phyloP scores from a whole-genome alignment of 257 asterid genomes.

The Perilla frutescens region DNA sequence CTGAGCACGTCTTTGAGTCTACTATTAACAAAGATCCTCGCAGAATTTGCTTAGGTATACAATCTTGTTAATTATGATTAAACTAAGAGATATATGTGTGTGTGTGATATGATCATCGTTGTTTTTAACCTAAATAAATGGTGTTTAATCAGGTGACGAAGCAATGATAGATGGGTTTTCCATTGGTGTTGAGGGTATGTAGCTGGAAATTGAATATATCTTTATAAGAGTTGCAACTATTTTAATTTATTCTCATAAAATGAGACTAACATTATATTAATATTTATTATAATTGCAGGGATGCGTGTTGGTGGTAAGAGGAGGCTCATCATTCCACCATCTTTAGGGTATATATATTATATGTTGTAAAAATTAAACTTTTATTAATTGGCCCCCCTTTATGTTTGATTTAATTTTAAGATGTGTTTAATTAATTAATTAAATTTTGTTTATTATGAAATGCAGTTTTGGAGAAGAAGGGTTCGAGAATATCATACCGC shows the following conservation, averaged over 20 bases:
- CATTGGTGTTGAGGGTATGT: constrained; percentile 50
- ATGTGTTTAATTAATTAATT: too few relatives aligned
- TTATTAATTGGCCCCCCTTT: too few relatives aligned
- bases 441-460: not conserved
- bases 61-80: too few relatives aligned
- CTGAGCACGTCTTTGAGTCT: too few relatives aligned
- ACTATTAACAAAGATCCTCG: too few relatives aligned
- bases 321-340: constrained; percentile 55
- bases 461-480: constrained; percentile 52
- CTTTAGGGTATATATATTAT: constrained; percentile 45
- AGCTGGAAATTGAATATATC: too few relatives aligned
- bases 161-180: constrained; percentile 51
- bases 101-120: too few relatives aligned
- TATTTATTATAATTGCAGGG: constrained; percentile 34
- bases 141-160: constrained; percentile 40
- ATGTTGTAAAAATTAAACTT: not conserved
- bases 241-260: not conserved
- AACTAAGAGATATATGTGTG: too few relatives aligned
- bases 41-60: too few relatives aligned
- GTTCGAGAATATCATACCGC: constrained; percentile 47
- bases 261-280: not conserved
- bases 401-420: too few relatives aligned
- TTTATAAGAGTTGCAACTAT: not conserved
- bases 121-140: too few relatives aligned
- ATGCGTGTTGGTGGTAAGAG: constrained; percentile 63